These are phyloP conservation scores for Phytophthora pinifolia DNA, from an alignment of 352 stramenopile genomes.

Conservation along the genomic window DNA sequence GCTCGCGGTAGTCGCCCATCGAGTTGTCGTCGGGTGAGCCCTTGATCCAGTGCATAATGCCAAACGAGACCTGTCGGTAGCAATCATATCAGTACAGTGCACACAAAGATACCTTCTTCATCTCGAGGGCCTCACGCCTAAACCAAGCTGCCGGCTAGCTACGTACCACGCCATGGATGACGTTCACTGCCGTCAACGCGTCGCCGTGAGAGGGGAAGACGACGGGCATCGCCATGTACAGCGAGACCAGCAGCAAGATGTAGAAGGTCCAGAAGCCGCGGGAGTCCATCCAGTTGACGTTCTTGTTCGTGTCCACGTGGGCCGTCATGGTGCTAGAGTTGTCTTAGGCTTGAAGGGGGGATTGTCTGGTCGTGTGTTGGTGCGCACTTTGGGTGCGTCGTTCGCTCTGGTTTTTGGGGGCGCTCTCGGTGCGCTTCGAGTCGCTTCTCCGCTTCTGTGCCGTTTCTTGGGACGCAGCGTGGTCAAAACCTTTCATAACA, in stretches of 20 bases:
- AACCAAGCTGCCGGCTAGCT: neutral
- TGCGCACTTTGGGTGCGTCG: conserved; percentile 2
- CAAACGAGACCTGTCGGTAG: conserved; percentile 79
- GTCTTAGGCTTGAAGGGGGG: conserved; percentile 1
- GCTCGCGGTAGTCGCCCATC: conserved; percentile 92
- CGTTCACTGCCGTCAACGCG: conserved; percentile 80
- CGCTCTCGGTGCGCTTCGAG: neutral
- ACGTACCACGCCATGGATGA: conserved; percentile 86
- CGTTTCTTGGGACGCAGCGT: conserved; percentile 30
- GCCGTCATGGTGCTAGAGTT: conserved; percentile 31
- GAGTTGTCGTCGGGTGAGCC: conserved; percentile 92
- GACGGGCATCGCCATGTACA: conserved; percentile 82
- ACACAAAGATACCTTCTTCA: conserved; percentile 4
- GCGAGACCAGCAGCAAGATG: conserved; percentile 67
- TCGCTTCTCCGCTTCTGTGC: conserved; percentile 19
- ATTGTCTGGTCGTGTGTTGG: neutral
- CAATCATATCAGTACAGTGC: conserved; percentile 18
- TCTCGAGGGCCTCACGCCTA: neutral
- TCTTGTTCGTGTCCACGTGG: conserved; percentile 85
- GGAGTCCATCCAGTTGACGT: conserved; percentile 91
- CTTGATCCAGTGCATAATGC: conserved; percentile 96
- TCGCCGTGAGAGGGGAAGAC: conserved; percentile 64
- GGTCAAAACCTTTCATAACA: conserved; percentile 4
- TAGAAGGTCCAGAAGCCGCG: conserved; percentile 90
- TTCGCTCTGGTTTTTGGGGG: neutral